These are phyloP conservation scores for Solanum chaucha DNA, from an alignment of 257 asterid species.

Conservation along the genomic window DNA sequence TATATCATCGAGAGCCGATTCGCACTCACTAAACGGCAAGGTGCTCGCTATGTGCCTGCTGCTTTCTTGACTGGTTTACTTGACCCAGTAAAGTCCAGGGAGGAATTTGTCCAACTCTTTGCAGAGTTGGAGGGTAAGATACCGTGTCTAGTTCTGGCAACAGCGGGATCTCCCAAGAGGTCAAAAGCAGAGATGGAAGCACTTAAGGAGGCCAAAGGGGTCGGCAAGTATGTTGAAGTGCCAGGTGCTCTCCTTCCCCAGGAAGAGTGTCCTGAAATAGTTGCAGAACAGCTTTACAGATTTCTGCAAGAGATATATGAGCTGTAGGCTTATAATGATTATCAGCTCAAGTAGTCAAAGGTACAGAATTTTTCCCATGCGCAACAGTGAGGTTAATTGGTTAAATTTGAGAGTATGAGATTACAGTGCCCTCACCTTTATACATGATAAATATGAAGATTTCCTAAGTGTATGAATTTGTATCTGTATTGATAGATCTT, in stretches of 20 bases:
- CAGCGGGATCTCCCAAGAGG: conserved; percentile 65
- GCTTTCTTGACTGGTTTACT: conserved; percentile 93
- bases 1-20: conserved; percentile 60
- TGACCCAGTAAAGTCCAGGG: conserved; percentile 77
- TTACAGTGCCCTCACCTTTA: not conserved
- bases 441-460: not conserved
- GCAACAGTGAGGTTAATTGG: not conserved
- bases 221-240: conserved; percentile 61
- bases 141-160: conserved; percentile 65
- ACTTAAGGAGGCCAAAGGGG: conserved; percentile 72
- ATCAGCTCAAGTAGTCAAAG: conserved; percentile 7
- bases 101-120: conserved; percentile 66
- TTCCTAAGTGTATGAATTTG: not conserved
- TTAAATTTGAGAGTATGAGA: not conserved
- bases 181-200: conserved; percentile 98
- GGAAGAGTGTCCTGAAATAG: conserved; percentile 74
- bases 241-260: conserved; percentile 93
- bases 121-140: conserved; percentile 43
- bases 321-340: conserved; percentile 10
- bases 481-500: not conserved
- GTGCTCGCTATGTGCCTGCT: conserved; percentile 93
- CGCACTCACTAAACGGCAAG: conserved; percentile 65
- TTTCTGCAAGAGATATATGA: conserved; percentile 50
- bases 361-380: conserved; percentile 4
- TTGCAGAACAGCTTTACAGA: conserved; percentile 60